Base-by-base conservation (phyloP, 176 grass and related monocot genomes). In the Carex littledalei region DNA sequence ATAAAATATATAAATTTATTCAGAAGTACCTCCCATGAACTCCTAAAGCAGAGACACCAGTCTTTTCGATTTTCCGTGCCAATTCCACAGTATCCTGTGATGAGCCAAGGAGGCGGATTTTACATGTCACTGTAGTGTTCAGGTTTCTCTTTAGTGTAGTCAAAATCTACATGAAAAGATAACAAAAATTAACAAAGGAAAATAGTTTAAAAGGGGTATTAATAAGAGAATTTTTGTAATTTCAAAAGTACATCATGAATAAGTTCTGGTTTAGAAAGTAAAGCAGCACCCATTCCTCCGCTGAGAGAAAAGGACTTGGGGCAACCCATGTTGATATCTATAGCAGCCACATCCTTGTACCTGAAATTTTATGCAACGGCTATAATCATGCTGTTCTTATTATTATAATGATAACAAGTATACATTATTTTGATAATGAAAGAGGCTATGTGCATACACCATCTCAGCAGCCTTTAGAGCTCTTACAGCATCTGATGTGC, bases 321-420 rank as follows among this genome's bases (percentile, higher is more conserved):
- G 75, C 93, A 98, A 32, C 93, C 95, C 95, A 94, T 98, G 85
- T 98, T 94, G 79, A 98, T 94, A 92, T 98, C 93, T 90, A 98
- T 92, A 68, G 91, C 93, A 45, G 92, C 85, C 41, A 98, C 88
- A 89, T 98, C 95, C n/a, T 81, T 91, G 74, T 84, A 94, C 88
- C 95, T 94, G 86, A 79, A 71, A 55, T 83, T 69, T 67, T 59
- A 65, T 6, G 60, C 57, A 64, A 80, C 3, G 62, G 59, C 11
- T 61, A 81, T 13, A 63, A 61, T 59, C 16, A 63, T 20, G 24
- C 2, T 56, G 26, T 45, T 8, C 7, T 17, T 41, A 37, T 61
- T 81, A 11, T 81, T 37, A 59, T 39, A 81, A 81, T 4, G 20
- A 83, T 54, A 50, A 63, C 22, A 63, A 43, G 16, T 50, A 24